phyloP scores from a whole-genome alignment of 768 basidiomycete genomes.

The Trametes gibbosa region DNA sequence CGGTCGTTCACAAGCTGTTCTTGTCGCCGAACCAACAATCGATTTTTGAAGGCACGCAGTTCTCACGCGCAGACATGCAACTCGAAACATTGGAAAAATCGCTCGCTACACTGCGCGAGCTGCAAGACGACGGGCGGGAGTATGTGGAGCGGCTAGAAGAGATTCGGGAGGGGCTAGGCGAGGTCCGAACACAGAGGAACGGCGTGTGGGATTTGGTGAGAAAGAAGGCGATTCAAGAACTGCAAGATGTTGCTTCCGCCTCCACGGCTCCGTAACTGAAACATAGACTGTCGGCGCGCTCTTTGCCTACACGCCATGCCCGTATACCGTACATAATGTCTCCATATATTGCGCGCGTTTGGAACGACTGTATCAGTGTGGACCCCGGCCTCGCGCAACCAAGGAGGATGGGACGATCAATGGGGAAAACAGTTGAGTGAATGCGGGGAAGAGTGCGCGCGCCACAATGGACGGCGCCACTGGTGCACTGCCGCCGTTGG shows the following conservation, averaged over 20 bases:
- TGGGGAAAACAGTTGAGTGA: not conserved
- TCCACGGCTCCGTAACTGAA: slow-evolving; percentile 6
- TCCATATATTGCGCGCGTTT: not conserved
- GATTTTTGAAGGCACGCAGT: slow-evolving; percentile 57
- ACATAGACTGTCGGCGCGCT: not conserved
- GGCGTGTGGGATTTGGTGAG: slow-evolving; percentile 76
- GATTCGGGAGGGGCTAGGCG: slow-evolving; percentile 77
- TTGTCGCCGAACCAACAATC: slow-evolving; percentile 40
- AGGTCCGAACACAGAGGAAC: slow-evolving; percentile 67
- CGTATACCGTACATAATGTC: not conserved
- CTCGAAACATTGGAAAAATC: slow-evolving; percentile 72
- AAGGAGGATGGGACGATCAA: not conserved
- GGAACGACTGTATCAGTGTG: not conserved
- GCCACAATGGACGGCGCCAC: slow-evolving; percentile 15
- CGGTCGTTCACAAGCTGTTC: slow-evolving; percentile 65
- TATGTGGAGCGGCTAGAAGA: slow-evolving; percentile 84
- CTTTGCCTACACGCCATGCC: not conserved
- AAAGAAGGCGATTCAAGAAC: slow-evolving; percentile 68
- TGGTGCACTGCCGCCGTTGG: slow-evolving; percentile 8
- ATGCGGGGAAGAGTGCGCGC: not conserved
- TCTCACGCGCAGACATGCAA: slow-evolving; percentile 63
- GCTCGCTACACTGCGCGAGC: slow-evolving; percentile 67
- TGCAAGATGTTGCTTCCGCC: slow-evolving; percentile 59
- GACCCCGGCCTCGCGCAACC: too few relatives aligned
- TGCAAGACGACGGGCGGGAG: slow-evolving; percentile 85